These are phyloP conservation scores for Lactifluus pinguis DNA, from an alignment of 768 basidiomycete species.

Conservation along the genomic window DNA sequence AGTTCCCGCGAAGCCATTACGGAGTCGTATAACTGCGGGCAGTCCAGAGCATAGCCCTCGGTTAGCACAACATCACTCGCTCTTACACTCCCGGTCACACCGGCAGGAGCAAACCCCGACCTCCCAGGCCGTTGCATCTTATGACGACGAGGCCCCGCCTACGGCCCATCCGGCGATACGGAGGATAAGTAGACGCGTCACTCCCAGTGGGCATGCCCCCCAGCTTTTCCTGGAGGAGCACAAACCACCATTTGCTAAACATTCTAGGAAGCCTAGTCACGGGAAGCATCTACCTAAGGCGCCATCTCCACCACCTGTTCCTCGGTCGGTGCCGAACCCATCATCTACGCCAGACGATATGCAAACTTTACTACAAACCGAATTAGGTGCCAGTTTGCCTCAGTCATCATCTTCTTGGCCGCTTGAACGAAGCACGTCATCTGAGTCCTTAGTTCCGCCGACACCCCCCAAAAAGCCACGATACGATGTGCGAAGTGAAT, in stretches of 20 bases:
- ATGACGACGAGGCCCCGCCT: conserved; percentile 14
- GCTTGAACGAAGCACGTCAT: not conserved
- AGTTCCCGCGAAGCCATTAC: not conserved
- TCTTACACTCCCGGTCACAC: not conserved
- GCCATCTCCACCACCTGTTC: not conserved
- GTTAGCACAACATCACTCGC: not conserved
- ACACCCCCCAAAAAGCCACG: conserved; percentile 5
- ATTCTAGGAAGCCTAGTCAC: not conserved
- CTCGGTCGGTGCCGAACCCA: not conserved
- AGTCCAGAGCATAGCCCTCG: not conserved
- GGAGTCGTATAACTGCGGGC: not conserved
- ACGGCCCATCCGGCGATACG: conserved; percentile 6
- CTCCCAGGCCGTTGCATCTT: not conserved
- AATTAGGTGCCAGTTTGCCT: not conserved
- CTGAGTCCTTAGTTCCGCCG: not conserved
- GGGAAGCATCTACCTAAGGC: not conserved
- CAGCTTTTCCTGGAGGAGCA: not conserved
- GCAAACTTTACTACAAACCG: not conserved
- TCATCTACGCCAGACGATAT: not conserved
- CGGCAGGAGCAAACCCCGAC: conserved; percentile 1
- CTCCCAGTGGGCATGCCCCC: not conserved
- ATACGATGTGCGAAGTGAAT: not conserved
- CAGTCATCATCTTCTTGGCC: not conserved
- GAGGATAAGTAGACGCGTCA: conserved; percentile 1
- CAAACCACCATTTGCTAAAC: not conserved